These are phyloP conservation scores for Saturnispora diversa DNA, from an alignment of 805 yeast genomes.

Conservation along the genomic window DNA sequence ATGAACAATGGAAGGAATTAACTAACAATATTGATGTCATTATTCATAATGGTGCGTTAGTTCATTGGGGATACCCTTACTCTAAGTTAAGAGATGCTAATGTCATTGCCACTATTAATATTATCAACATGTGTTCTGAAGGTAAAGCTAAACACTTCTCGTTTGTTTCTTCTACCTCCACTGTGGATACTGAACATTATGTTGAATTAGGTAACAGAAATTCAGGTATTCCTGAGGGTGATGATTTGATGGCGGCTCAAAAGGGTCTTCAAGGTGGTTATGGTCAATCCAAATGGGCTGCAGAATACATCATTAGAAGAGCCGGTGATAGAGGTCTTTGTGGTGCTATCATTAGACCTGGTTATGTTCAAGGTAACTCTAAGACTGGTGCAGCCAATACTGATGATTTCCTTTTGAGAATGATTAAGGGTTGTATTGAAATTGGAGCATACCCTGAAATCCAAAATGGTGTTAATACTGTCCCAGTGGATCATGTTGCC, in stretches of 20 bases:
- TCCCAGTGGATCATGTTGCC: slow-evolving; percentile 98
- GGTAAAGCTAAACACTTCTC: slow-evolving; percentile 83
- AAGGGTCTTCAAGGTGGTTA: slow-evolving; percentile 84
- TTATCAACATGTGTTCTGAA: slow-evolving; percentile 62
- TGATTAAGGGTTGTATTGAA: slow-evolving; percentile 91
- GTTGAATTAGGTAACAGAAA: slow-evolving; percentile 67
- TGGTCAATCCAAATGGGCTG: slow-evolving; percentile 98
- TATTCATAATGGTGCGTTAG: slow-evolving; percentile 95
- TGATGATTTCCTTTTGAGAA: slow-evolving; percentile 90
- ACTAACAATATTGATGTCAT: slow-evolving; percentile 64
- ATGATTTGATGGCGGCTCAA: slow-evolving; percentile 74
- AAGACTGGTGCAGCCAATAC: slow-evolving; percentile 85
- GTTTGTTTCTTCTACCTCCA: slow-evolving; percentile 93
- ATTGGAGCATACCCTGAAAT: slow-evolving; percentile 82
- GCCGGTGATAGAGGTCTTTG: slow-evolving; percentile 85
- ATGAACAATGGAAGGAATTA: slow-evolving; percentile 49
- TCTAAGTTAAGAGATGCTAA: slow-evolving; percentile 85
- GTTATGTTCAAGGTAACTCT: slow-evolving; percentile 87
- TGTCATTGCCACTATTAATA: slow-evolving; percentile 80
- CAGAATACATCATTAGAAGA: slow-evolving; percentile 77
- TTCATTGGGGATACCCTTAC: slow-evolving; percentile 98
- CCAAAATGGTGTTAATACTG: slow-evolving; percentile 84
- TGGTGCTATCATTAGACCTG: slow-evolving; percentile 91
- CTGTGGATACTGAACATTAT: slow-evolving; percentile 78
- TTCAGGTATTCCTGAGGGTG: slow-evolving; percentile 82